Percentiles rank a stretch among this genome's conserved stretches.
phyloP scores from a whole-genome alignment of 768 basidiomycete species.

The Hypsizygus marmoreus region DNA sequence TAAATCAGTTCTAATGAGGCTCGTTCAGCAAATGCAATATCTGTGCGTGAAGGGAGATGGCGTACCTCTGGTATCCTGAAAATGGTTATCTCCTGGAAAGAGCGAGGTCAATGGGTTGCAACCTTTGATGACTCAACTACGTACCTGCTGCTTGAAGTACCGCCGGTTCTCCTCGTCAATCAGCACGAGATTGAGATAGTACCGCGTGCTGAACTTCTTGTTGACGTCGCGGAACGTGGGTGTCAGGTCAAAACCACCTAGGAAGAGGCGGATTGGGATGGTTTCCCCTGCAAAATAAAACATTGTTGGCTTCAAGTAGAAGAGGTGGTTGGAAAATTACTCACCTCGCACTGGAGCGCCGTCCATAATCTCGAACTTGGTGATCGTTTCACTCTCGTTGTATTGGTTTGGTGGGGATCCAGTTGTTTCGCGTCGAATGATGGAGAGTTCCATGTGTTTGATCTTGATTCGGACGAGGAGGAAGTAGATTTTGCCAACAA shows the following conservation, averaged over 20 bases:
- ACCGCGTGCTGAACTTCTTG: constrained; percentile 97
- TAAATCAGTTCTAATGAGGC: too few relatives aligned
- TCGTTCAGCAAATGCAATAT: too few relatives aligned
- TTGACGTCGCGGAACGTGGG: constrained; percentile 99
- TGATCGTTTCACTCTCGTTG: constrained; percentile 98
- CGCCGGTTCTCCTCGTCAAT: constrained; percentile 98
- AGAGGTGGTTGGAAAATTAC: constrained; percentile 14
- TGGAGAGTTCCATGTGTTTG: constrained; percentile 99
- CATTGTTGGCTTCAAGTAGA: background rate
- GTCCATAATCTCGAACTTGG: constrained; percentile 99
- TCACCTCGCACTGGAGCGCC: constrained; percentile 93
- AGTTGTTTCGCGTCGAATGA: constrained; percentile 96
- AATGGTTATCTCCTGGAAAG: background rate
- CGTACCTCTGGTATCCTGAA: too few relatives aligned
- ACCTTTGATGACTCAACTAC: too few relatives aligned
- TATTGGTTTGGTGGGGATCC: constrained; percentile 98
- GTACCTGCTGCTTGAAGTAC: constrained; percentile 95
- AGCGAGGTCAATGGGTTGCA: too few relatives aligned
- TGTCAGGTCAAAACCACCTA: constrained; percentile 97
- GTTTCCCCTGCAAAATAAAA: constrained; percentile 81
- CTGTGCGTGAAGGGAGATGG: too few relatives aligned
- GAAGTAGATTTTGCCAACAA: constrained; percentile 99
- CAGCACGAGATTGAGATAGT: constrained; percentile 95
- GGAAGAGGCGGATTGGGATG: constrained; percentile 95
- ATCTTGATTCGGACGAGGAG: constrained; percentile 98